Conservation (phyloP, 2,329 filamentous ascomycete species). For the Penicillium sclerotigenum region DNA sequence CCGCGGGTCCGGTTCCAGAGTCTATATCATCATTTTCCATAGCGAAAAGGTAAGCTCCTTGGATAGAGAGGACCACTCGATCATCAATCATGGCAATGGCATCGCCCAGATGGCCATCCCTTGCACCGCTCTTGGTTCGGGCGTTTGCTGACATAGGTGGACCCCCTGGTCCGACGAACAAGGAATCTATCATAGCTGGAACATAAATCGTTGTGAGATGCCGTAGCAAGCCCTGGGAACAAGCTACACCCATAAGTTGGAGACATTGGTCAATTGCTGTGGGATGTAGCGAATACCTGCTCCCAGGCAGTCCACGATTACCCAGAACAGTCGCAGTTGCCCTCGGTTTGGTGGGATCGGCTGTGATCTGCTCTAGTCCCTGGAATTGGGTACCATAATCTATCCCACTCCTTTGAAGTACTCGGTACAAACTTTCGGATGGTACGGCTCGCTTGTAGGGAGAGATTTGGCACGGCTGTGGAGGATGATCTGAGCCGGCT, state of each 20-base stretch:
- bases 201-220: constrained; percentile 2
- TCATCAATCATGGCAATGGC: background rate
- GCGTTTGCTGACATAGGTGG: background rate
- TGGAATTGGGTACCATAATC: constrained; percentile 5
- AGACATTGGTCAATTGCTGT: constrained; percentile 14
- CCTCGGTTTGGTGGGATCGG: background rate
- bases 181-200: constrained; percentile 6
- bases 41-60: constrained; percentile 1
- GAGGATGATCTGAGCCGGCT: background rate
- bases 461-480: background rate
- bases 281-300: constrained; percentile 9
- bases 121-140: background rate
- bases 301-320: background rate
- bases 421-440: background rate
- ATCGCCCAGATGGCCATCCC: background rate
- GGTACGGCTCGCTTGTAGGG: background rate
- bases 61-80: background rate
- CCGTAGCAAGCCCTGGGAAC: constrained; percentile 3
- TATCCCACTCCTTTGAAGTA: background rate
- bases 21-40: background rate
- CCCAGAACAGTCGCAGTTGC: constrained; percentile 1
- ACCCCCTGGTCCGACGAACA: constrained; percentile 2
- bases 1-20: background rate
- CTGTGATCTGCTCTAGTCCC: background rate
- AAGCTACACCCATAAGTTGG: constrained; percentile 12